Evolutionary conservation across 345 rosid species (phyloP).

Genomic region (Kernera saxatilis): DNA sequence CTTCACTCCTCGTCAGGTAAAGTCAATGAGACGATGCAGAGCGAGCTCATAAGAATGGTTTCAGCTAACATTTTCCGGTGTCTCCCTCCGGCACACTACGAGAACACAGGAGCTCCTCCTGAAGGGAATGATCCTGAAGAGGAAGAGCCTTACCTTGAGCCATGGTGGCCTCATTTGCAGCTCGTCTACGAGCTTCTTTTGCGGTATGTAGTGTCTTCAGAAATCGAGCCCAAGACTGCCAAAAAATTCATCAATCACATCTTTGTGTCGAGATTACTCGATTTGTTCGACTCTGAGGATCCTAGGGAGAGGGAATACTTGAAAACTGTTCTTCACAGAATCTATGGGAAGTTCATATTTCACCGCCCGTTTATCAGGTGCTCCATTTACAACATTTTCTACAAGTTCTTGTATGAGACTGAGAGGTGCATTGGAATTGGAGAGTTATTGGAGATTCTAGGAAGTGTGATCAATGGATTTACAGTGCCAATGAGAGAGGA

Average conservation of each 20-base stretch:
- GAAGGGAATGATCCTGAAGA: conserved; percentile 42
- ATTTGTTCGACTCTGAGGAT: conserved; percentile 57
- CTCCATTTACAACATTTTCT: conserved; percentile 44
- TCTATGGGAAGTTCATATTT: conserved; percentile 56
- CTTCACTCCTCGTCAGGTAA: conserved; percentile 33
- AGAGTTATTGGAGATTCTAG: conserved; percentile 46
- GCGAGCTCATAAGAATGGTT: conserved; percentile 34
- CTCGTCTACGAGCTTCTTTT: conserved; percentile 41
- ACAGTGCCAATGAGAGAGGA: conserved; percentile 49
- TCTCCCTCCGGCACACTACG: conserved; percentile 30
- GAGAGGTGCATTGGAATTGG: conserved; percentile 44
- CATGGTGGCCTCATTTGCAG: conserved; percentile 49
- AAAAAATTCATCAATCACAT: conserved; percentile 49
- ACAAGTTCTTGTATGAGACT: conserved; percentile 37
- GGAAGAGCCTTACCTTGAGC: conserved; percentile 43
- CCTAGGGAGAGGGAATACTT: conserved; percentile 61
- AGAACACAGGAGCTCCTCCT: conserved; percentile 34
- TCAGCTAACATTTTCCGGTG: conserved; percentile 34
- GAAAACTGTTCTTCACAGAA: conserved; percentile 58
- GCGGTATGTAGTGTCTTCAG: conserved; percentile 38
- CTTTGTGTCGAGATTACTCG: conserved; percentile 45
- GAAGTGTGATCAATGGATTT: conserved; percentile 42
- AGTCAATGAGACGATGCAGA: conserved; percentile 38
- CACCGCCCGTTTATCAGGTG: conserved; percentile 53
- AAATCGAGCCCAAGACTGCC: conserved; percentile 40